These are phyloP conservation scores for Lumnitzera littorea DNA, from an alignment of 345 rosid genomes.

Conservation along the genomic window DNA sequence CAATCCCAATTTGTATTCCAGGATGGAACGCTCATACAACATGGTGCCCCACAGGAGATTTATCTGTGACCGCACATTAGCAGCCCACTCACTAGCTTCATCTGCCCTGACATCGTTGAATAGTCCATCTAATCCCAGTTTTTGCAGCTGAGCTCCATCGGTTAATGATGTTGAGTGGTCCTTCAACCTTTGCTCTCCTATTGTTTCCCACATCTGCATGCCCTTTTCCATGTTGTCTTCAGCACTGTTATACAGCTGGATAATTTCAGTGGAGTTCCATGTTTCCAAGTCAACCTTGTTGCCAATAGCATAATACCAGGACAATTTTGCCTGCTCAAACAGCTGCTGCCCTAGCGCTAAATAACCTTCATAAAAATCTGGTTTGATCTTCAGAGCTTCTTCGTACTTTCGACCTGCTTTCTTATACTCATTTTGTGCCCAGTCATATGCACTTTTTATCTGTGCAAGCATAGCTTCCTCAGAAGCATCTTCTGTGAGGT, in stretches of 20 bases:
- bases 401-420: slow-evolving; percentile 59
- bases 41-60: slow-evolving; percentile 73
- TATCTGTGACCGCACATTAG: slow-evolving; percentile 47
- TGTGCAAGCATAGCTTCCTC: slow-evolving; percentile 46
- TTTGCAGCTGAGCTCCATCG: slow-evolving; percentile 16
- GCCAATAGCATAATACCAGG: slow-evolving; percentile 70
- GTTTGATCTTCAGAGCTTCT: slow-evolving; percentile 72
- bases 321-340: slow-evolving; percentile 86
- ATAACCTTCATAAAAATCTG: slow-evolving; percentile 64
- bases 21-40: slow-evolving; percentile 75
- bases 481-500: slow-evolving; percentile 44
- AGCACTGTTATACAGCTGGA: slow-evolving; percentile 57
- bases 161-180: slow-evolving; percentile 18
- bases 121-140: slow-evolving; percentile 28
- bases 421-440: slow-evolving; percentile 44
- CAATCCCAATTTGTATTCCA: slow-evolving; percentile 71
- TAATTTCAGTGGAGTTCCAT: slow-evolving; percentile 47
- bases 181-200: slow-evolving; percentile 24
- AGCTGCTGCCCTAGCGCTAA: slow-evolving; percentile 73
- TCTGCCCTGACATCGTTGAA: slow-evolving; percentile 35
- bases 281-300: slow-evolving; percentile 47
- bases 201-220: slow-evolving; percentile 59
- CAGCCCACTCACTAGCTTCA: slow-evolving; percentile 44
- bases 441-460: slow-evolving; percentile 49
- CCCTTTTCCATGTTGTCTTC: slow-evolving; percentile 72